Percentiles rank a stretch among this genome's conserved stretches.
Evolutionary conservation across 805 yeast genomes (phyloP).

Genomic region (Candida sakaeoensis): DNA sequence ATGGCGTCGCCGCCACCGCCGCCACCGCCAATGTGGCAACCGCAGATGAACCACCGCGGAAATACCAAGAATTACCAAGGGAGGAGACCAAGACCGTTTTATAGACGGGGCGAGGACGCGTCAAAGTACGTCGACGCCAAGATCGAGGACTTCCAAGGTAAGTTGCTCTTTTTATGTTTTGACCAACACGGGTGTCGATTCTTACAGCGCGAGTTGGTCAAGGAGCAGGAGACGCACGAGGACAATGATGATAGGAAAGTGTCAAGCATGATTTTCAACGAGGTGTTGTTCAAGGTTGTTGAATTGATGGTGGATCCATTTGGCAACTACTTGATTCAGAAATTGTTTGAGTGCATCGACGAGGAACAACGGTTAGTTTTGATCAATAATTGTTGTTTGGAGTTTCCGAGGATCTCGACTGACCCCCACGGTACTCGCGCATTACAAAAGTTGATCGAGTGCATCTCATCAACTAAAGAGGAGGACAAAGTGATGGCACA

Average conservation of each 20-base stretch:
- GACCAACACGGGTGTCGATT: slow-evolving; percentile 97
- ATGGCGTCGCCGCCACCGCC: too few relatives aligned
- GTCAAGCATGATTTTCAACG: slow-evolving; percentile 74
- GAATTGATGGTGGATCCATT: slow-evolving; percentile 94
- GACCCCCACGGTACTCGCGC: slow-evolving; percentile 98
- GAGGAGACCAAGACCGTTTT: slow-evolving; percentile 11
- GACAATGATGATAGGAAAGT: slow-evolving; percentile 45
- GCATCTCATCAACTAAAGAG: slow-evolving; percentile 69
- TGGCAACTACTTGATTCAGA: slow-evolving; percentile 95
- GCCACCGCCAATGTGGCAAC: slow-evolving; percentile 7
- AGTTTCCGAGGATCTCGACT: slow-evolving; percentile 74
- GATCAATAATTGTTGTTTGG: slow-evolving; percentile 68
- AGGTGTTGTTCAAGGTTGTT: slow-evolving; percentile 70
- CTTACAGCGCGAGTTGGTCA: slow-evolving; percentile 80
- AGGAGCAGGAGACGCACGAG: slow-evolving; percentile 36
- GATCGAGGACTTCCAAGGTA: slow-evolving; percentile 65
- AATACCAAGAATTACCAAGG: slow-evolving; percentile 19
- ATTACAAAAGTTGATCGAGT: slow-evolving; percentile 86
- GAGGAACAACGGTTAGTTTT: slow-evolving; percentile 66
- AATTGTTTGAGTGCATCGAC: slow-evolving; percentile 72
- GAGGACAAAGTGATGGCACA: slow-evolving; percentile 57
- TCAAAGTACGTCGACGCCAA: slow-evolving; percentile 65
- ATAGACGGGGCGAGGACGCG: slow-evolving; percentile 60
- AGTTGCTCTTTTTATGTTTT: slow-evolving; percentile 76
- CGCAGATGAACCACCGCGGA: slow-evolving; percentile 12